Evolutionary conservation across 208 protist species (phyloP), one percentile per base, ranked within the genome.

Genomic region (Baffinella frigidus): DNA sequence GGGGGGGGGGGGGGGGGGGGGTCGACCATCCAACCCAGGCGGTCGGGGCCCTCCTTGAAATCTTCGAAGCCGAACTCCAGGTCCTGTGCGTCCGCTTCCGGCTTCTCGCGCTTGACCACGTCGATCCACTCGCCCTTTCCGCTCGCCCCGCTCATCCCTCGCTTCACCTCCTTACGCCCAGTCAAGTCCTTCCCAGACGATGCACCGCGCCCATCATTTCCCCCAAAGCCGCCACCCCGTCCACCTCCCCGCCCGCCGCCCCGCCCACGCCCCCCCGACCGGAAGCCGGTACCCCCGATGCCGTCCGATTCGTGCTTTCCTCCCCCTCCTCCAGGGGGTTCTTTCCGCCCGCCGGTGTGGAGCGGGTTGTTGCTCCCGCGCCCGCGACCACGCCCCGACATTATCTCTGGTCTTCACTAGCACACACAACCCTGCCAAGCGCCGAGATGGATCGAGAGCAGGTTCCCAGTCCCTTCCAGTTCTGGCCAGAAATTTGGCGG

Each of bases 21-120:
- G n/a, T n/a, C n/a, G n/a, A 81, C 62, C 7, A 93, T 44, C 91
- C 91, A 93, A 0, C 91, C 91, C 9, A 77, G 5, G 24, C 67
- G 74, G 33, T 71, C 71, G 7, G 7, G 3, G 9, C 71, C 89
- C 33, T 38, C 44, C 7, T n/a, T 33, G 51, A 87, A 74, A 36
- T 83, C 9, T 39, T 71, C 64, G 50, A 62, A 93, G 7, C 83
- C 92, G 45, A 91, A 93, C 44, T 74, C 27, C 24, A 51, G 56
- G 74, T 93, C 92, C 39, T 89, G 61, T 5, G 27, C 39, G 36
- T 92, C 71, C 9, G 45, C 43, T 51, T 93, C 92, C 27, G 41
- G 72, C 17, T 68, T 81, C 33, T 67, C 41, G 9, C 89, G 44
- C 74, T 84, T 81, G 3, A 45, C 89, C 39, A 81, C 68, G 5